Evolutionary conservation across 805 yeast genomes (phyloP).

Genomic region (Kazachstania kunashirensis): DNA sequence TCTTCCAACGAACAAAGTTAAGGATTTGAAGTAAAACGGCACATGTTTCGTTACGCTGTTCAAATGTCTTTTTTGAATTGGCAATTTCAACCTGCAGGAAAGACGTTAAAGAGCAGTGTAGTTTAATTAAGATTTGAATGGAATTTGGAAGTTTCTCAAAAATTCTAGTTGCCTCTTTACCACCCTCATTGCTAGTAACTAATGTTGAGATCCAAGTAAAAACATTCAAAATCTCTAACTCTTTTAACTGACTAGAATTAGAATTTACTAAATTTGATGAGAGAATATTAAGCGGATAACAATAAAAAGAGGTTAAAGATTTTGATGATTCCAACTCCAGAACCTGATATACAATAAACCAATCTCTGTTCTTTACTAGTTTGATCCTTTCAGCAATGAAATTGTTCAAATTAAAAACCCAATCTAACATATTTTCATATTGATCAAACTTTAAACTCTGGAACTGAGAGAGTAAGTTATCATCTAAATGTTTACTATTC

Average conservation of each 20-base stretch:
- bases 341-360: slow-evolving; percentile 67
- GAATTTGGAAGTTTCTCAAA: slow-evolving; percentile 55
- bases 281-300: slow-evolving; percentile 15
- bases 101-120: slow-evolving; percentile 57
- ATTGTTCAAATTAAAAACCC: slow-evolving; percentile 55
- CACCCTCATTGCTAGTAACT: slow-evolving; percentile 31
- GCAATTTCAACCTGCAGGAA: slow-evolving; percentile 57
- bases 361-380: slow-evolving; percentile 47
- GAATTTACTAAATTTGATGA: slow-evolving; percentile 15
- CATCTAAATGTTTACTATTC: slow-evolving; percentile 19
- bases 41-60: slow-evolving; percentile 61
- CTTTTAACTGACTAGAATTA: slow-evolving; percentile 35
- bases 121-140: slow-evolving; percentile 51
- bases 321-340: slow-evolving; percentile 61
- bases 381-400: slow-evolving; percentile 48
- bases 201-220: slow-evolving; percentile 61
- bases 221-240: slow-evolving; percentile 54
- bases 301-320: slow-evolving; percentile 46
- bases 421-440: slow-evolving; percentile 43
- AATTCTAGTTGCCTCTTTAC: slow-evolving; percentile 29
- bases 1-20: slow-evolving; percentile 56
- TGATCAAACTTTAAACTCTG: slow-evolving; percentile 10
- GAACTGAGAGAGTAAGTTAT: slow-evolving; percentile 19
- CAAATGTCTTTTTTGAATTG: slow-evolving; percentile 47
- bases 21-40: slow-evolving; percentile 54